Conservation (phyloP, 129 eudicot genomes). For the Logfia minima region DNA sequence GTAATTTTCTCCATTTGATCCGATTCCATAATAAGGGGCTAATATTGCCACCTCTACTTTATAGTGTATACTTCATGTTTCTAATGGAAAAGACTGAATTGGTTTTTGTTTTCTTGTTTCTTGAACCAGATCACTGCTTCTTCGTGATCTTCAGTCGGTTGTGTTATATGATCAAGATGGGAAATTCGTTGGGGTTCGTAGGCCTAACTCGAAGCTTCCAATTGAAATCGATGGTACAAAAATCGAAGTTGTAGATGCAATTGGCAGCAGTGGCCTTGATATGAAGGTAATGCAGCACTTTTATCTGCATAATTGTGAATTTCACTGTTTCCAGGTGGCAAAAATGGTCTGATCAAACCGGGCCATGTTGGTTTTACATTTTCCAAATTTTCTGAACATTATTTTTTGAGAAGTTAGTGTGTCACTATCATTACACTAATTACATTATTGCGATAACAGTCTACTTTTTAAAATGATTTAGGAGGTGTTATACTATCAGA, state of each 20-base stretch:
- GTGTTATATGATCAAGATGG: constrained; percentile 93
- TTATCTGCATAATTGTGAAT: constrained; percentile 1
- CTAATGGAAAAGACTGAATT: not conserved
- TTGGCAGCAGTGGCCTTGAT: constrained; percentile 96
- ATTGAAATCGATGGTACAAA: constrained; percentile 81
- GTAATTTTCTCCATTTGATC: too few species aligned
- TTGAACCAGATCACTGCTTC: constrained; percentile 86
- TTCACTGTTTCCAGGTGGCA: constrained; percentile 10
- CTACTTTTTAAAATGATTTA: too few species aligned
- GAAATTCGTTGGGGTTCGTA: constrained; percentile 84
- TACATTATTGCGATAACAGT: too few species aligned
- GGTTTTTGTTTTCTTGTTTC: constrained; percentile 6
- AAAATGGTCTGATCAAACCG: not conserved
- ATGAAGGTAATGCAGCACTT: constrained; percentile 57
- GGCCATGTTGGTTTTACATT: not conserved
- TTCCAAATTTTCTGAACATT: not conserved
- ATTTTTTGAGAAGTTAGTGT: not conserved
- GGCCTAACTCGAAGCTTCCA: constrained; percentile 92
- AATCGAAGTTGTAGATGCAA: constrained; percentile 80
- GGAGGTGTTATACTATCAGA: not conserved
- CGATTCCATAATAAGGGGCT: not conserved
- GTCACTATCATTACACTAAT: not conserved
- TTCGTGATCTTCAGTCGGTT: constrained; percentile 94
- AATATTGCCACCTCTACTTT: not conserved
- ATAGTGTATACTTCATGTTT: not conserved